Base-by-base conservation (phyloP, 257 asterid species). In the Nicotiana tabacum region DNA sequence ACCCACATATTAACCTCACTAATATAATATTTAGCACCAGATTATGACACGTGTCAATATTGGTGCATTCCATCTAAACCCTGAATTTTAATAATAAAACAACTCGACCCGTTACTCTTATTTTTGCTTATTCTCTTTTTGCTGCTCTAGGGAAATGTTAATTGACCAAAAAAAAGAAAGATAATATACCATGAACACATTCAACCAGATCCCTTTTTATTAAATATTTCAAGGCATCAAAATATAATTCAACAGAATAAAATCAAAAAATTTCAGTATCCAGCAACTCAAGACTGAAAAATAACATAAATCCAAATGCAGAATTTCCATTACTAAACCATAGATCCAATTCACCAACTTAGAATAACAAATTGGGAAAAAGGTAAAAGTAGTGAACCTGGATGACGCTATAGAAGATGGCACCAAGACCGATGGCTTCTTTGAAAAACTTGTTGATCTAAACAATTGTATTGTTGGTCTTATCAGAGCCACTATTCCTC, bases 381-480 rank as follows among this genome's bases (percentile, higher is more conserved):
- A 11, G 10, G 43, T 30, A 58, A 29, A 67, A 21, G 6, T 37
- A 70, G 21, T 61, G 76, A 86, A 90, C 99, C 97, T 96, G 97
- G 57, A 96, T 93, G 37, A 98, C 98, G 91, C 98, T 93, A 86
- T 96, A 98, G 89, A 96, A 94, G 81, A 96, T 96, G 74, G 98
- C 99, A 30, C 98, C 99, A 76, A 96, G 87, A n/a, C 97, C 98
- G 82, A 96, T 93, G 21, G 97, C 98, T 82, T 96, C 99, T 85
- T 96, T 96, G 89, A 96, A 94, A 90, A 94, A 86, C 94, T 88
- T 94, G 88, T 96, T 96, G 93, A 94, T 93, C 89, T 94, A 97
- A 91, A 93, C 76, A 87, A 94, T 92, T 24, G 97, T 94, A 88
- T 88, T 94, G 90, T 96, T 91, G 27, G 98, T 94, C 82, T 96